Conservation (phyloP, 805 yeast species). For the Wickerhamiella slavikovae region DNA sequence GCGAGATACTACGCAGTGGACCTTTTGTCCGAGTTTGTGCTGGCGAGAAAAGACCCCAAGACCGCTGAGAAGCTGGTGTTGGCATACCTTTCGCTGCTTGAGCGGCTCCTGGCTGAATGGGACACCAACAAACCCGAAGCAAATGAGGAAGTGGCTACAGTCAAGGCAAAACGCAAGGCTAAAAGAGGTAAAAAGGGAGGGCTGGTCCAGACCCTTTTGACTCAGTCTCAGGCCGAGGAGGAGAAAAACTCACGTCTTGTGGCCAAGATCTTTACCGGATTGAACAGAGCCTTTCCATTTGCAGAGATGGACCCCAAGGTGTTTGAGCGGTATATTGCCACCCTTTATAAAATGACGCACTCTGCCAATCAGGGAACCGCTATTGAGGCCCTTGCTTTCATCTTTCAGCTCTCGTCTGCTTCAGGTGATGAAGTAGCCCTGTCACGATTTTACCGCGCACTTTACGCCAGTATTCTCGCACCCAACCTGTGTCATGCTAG, state of each 20-base stretch:
- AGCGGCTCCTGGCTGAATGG: constrained; percentile 53
- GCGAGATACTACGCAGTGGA: constrained; percentile 73
- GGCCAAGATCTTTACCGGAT: constrained; percentile 81
- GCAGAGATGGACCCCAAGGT: constrained; percentile 51
- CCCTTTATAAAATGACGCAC: constrained; percentile 77
- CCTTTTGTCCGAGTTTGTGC: constrained; percentile 81
- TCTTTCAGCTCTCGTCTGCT: constrained; percentile 54
- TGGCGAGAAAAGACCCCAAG: constrained; percentile 55
- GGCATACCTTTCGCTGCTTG: constrained; percentile 73
- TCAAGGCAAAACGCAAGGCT: constrained; percentile 38
- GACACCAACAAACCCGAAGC: constrained; percentile 28
- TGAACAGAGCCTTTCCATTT: constrained; percentile 91
- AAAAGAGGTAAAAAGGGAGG: constrained; percentile 71
- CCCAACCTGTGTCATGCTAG: constrained; percentile 69
- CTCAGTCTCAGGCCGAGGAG: constrained; percentile 21
- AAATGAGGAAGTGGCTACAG: constrained; percentile 18
- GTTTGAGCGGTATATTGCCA: constrained; percentile 51
- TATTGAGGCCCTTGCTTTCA: constrained; percentile 73
- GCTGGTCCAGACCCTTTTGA: constrained; percentile 12
- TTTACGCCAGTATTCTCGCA: constrained; percentile 78
- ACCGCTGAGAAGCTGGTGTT: constrained; percentile 67
- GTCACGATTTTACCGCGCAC: constrained; percentile 58
- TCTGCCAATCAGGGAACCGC: constrained; percentile 87
- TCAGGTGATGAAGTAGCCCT: constrained; percentile 20
- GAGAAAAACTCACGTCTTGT: constrained; percentile 73